Percentiles rank a stretch among this genome's conserved stretches.
These are phyloP conservation scores for Pythium phragmitis DNA, from an alignment of 352 stramenopile species.

Conservation along the genomic window DNA sequence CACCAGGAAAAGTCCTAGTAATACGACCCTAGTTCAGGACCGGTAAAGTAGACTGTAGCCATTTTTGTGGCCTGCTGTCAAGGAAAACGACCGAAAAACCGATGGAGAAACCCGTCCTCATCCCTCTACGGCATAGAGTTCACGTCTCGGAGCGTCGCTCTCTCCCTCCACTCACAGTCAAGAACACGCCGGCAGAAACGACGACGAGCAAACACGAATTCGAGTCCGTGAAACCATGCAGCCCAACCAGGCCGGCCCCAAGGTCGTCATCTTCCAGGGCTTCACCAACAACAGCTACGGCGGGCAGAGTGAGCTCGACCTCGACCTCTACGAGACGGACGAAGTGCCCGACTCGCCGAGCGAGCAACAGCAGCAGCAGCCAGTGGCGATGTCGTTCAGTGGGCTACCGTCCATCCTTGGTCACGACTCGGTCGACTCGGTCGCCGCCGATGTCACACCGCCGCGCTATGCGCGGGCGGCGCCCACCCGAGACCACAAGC, in stretches of 20 bases:
- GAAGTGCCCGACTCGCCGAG: conserved; percentile 27
- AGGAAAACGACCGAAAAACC: neutral
- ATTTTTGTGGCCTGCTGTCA: neutral
- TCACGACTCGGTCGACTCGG: conserved; percentile 2
- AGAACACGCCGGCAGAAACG: too few relatives aligned
- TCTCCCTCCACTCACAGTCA: too few relatives aligned
- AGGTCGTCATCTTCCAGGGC: conserved; percentile 16
- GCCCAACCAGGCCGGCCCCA: neutral
- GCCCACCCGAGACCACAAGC: neutral
- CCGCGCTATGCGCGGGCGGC: neutral
- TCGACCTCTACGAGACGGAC: conserved; percentile 64
- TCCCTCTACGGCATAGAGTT: too few relatives aligned
- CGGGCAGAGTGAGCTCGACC: conserved; percentile 53
- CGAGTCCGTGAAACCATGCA: neutral
- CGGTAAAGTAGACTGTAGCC: neutral
- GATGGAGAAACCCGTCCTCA: neutral
- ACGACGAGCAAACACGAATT: too few relatives aligned
- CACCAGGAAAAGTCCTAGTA: neutral
- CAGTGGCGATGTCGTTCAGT: conserved; percentile 19
- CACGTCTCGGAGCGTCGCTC: too few relatives aligned
- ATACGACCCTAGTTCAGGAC: neutral
- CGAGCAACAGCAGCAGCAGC: neutral
- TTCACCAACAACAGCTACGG: conserved; percentile 39
- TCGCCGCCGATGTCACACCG: neutral
- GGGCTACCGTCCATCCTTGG: conserved; percentile 26